These are phyloP conservation scores for Aspergillus pseudonomiae DNA, from an alignment of 2,329 filamentous ascomycete species.

Conservation along the genomic window DNA sequence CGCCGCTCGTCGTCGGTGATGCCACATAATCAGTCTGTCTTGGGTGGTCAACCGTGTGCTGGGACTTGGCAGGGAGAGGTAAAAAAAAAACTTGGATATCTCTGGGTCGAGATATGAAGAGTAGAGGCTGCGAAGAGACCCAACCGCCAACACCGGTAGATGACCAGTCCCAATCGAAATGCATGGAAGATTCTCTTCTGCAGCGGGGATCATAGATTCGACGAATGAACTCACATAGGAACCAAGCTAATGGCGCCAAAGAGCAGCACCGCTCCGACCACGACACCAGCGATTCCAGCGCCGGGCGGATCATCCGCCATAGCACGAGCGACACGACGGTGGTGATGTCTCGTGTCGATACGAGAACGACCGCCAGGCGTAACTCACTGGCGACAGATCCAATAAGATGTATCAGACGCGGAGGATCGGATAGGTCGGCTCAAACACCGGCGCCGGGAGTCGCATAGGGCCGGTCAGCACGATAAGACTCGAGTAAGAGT, in stretches of 20 bases:
- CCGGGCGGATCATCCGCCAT: constrained; percentile 27
- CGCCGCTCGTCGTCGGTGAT: constrained; percentile 24
- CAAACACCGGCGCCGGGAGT: neutral
- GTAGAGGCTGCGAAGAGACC: neutral
- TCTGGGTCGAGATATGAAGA: neutral
- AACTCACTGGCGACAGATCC: constrained; percentile 11
- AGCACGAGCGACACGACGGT: neutral
- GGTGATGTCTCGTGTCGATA: constrained; percentile 3
- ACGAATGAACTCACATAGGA: constrained; percentile 32
- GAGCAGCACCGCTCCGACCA: constrained; percentile 33
- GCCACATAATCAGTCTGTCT: constrained; percentile 29
- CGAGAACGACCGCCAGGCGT: constrained; percentile 8
- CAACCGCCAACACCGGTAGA: neutral
- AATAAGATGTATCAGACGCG: constrained; percentile 14
- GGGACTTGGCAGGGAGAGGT: neutral
- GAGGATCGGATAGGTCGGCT: constrained; percentile 22
- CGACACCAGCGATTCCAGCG: constrained; percentile 32
- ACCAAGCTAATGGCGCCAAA: constrained; percentile 33
- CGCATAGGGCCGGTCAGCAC: constrained; percentile 11
- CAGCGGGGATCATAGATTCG: constrained; percentile 11
- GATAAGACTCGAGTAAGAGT: constrained; percentile 3
- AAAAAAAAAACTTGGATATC: neutral
- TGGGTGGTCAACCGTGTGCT: constrained; percentile 6
- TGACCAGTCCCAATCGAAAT: constrained; percentile 13
- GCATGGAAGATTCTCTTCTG: constrained; percentile 20